Conservation (phyloP, 169 alveolate species). For the Miamiensis avidus region DNA sequence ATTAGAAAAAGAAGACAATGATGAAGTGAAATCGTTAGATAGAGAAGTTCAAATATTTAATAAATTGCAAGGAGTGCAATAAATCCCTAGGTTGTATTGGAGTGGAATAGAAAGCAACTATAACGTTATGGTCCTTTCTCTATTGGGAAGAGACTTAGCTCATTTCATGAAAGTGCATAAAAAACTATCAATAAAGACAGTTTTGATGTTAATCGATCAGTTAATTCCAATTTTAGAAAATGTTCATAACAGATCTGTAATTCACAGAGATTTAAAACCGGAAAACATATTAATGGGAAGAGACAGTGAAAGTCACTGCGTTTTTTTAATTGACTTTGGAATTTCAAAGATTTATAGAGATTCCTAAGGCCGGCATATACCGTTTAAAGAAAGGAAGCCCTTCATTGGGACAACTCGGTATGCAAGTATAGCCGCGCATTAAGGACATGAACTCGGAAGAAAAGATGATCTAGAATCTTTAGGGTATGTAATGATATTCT, state of each 20-base stretch:
- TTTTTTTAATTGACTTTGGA: constrained; percentile 77
- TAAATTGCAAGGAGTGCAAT: constrained; percentile 34
- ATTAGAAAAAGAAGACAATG: constrained; percentile 56
- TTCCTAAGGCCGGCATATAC: constrained; percentile 51
- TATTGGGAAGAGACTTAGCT: constrained; percentile 65
- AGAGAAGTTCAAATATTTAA: constrained; percentile 45
- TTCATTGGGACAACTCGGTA: constrained; percentile 70
- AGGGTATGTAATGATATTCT: constrained; percentile 63
- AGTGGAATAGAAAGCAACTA: constrained; percentile 57
- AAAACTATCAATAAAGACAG: constrained; percentile 53
- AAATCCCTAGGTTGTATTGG: constrained; percentile 50
- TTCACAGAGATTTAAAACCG: constrained; percentile 76
- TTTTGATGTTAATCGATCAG: constrained; percentile 46
- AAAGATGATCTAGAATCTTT: constrained; percentile 76
- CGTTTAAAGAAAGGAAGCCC: constrained; percentile 50
- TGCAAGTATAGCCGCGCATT: constrained; percentile 71
- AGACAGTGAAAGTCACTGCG: constrained; percentile 49
- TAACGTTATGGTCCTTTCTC: constrained; percentile 61
- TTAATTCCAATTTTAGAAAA: constrained; percentile 42
- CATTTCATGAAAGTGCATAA: constrained; percentile 48
- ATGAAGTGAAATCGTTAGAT: constrained; percentile 40
- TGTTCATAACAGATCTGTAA: constrained; percentile 48
- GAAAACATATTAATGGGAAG: constrained; percentile 62
- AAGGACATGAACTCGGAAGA: constrained; percentile 66
- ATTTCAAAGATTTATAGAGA: constrained; percentile 67